Evolutionary conservation across 805 yeast genomes (phyloP), one percentile per base, ranked within the genome.

Genomic region (Candida easanensis): DNA sequence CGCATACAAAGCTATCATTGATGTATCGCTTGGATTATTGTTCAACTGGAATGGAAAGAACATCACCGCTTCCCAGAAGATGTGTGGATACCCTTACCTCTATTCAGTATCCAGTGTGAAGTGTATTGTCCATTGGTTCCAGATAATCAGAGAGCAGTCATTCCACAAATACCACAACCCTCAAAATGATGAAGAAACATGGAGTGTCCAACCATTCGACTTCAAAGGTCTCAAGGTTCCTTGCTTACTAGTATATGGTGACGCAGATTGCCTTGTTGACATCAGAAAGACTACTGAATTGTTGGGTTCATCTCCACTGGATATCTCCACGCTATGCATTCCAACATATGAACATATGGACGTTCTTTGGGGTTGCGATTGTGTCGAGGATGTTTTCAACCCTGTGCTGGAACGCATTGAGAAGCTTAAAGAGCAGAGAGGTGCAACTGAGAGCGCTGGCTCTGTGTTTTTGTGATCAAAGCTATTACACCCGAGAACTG

Each of bases 41-140:
- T 88, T 88, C 61, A 73, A 78, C 54, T 88, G 95, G 95, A 69
- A 65, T 27, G 73, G 86, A n/a, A 23, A 46, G 2, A 83, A 88
- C 62, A 86, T 88, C 49, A 64, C 80, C 34, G 67, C 74, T 51
- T 63, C 76, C 20, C 95, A 88, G 63, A 87, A 87, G 57, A 64
- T 77, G 31, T 71, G 80, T 16, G 77, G 86, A n/a, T 88, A 86
- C 61, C 78, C 84, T 15, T 95, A 88, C 60, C 66, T 88, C 50
- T 88, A 85, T 63, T 84, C 93, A 2, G 80, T 88, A 11, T 83
- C 95, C 0, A 79, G 88, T 4, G 96, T 86, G 27, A 87, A 86
- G 61, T 75, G 82, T 23, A 88, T 84, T 23, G 91, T 84, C 15
- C 93, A 84, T 60, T 84, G 93, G 93, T 84, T 84, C 58, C 93